phyloP scores from a whole-genome alignment of 257 asterid species.

The Euphrasia confusa region DNA sequence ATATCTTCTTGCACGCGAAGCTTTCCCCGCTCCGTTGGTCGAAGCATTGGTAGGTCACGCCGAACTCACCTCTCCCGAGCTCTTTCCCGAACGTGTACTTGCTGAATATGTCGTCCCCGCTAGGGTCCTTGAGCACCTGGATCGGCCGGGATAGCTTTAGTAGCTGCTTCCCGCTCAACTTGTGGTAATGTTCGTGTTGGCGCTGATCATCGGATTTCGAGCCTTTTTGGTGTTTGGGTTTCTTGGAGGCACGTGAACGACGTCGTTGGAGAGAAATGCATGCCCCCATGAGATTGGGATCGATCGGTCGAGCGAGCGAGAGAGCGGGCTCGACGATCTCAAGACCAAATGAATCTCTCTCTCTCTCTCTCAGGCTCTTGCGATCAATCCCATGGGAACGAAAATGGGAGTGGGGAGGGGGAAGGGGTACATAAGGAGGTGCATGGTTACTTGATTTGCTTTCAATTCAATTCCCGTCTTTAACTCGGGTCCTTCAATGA shows the following conservation, averaged over 20 bases:
- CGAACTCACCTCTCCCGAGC: conserved; percentile 87
- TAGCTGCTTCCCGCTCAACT: conserved; percentile 21
- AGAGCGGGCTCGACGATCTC: background rate
- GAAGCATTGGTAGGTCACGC: conserved; percentile 62
- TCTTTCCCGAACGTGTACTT: conserved; percentile 63
- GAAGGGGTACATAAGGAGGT: conserved; percentile 10
- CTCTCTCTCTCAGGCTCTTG: background rate
- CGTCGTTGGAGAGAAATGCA: conserved; percentile 59
- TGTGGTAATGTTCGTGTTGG: conserved; percentile 21
- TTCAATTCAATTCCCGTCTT: conserved; percentile 30
- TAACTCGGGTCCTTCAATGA: conserved; percentile 31
- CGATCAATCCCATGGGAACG: conserved; percentile 38
- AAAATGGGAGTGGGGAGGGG: conserved; percentile 6
- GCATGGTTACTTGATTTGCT: conserved; percentile 15
- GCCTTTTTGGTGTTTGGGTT: conserved; percentile 20
- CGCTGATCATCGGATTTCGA: background rate
- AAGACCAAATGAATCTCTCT: conserved; percentile 16
- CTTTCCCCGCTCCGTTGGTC: conserved; percentile 39
- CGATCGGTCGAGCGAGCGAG: too few species aligned
- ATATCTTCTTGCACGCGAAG: conserved; percentile 76
- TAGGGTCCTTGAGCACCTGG: conserved; percentile 42
- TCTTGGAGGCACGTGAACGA: conserved; percentile 30
- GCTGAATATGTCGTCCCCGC: conserved; percentile 38
- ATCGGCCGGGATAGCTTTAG: conserved; percentile 37
- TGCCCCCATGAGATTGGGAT: conserved; percentile 58